Base-by-base conservation (phyloP, 345 rosid species). In the Populus alba region DNA sequence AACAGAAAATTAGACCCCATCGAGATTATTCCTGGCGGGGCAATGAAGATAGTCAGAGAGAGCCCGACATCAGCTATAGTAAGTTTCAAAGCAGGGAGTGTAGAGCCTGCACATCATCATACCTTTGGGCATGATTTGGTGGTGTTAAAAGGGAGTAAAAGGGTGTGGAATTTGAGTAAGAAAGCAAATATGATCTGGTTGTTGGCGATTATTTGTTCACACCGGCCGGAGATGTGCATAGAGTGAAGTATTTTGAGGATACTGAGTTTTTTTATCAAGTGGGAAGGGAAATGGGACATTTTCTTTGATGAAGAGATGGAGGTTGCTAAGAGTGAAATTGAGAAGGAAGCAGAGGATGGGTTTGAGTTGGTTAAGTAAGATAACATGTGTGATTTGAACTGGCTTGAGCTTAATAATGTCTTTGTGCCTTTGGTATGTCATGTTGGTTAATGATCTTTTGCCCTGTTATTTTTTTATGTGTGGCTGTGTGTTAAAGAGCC, bases 271-370 rank as follows among this genome's bases (percentile, higher is more conserved):
- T 95, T 95, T 76, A 87, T 95, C 78, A 91, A 93, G 82, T 95
- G 98, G 99, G 99, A 93, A 73, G 99, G 98, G 16, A 87, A 81
- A 25, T 91, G 99, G 96, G 98, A 95, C 69, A 86, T 93, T 59
- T 89, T 87, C 81, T 84, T 95, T 39, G 98, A 93, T 43, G 97
- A 95, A 86, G 98, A 93, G 59, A 84, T 92, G 20, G 92, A 91
- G 53, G 83, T 85, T 67, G 92, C 97, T 1, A 87, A 88, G 79
- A 74, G 41, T 61, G 90, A 87, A 38, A 73, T 91, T 10, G 83
- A 84, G 78, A 77, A 83, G 62, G 83, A 73, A 37, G 77, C 43
- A 6, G 82, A 67, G 7, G 78, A 83, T 72, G 81, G 82, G 39
- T 74, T 79, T 79, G 68, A 78, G 59, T 15, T 75, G 78, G 16